phyloP scores from a whole-genome alignment of 768 basidiomycete genomes.

The Erythrobasidium yunnanense region DNA sequence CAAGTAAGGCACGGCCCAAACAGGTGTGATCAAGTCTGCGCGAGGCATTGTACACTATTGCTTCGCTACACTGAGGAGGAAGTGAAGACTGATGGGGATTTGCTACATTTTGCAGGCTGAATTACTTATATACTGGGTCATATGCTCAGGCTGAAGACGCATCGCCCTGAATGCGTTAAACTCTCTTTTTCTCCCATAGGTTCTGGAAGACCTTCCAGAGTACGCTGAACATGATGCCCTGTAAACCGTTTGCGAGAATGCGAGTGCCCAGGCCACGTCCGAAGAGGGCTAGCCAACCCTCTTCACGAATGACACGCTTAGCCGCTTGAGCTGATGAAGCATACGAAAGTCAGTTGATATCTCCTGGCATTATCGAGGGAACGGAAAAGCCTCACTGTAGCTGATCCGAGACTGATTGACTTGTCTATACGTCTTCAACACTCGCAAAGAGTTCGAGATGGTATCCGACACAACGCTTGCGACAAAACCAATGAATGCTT shows the following conservation, averaged over 20 bases:
- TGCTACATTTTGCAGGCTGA: too few relatives aligned
- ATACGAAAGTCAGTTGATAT: background rate
- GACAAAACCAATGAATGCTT: slow-evolving; percentile 81
- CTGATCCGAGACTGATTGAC: slow-evolving; percentile 70
- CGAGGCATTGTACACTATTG: too few relatives aligned
- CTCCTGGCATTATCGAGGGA: background rate
- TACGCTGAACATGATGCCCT: slow-evolving; percentile 80
- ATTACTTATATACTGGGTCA: too few relatives aligned
- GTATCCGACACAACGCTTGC: slow-evolving; percentile 79
- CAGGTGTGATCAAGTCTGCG: too few relatives aligned
- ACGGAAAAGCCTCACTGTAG: slow-evolving; percentile 47
- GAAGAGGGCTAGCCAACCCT: slow-evolving; percentile 59
- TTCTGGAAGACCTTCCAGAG: slow-evolving; percentile 81
- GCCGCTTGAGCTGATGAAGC: background rate
- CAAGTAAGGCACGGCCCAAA: too few relatives aligned
- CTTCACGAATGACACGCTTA: background rate
- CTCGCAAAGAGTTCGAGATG: slow-evolving; percentile 74
- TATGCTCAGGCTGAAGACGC: too few relatives aligned
- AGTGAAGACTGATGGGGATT: too few relatives aligned
- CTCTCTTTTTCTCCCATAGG: slow-evolving; percentile 49
- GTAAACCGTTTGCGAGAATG: slow-evolving; percentile 78
- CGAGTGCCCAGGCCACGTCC: slow-evolving; percentile 83
- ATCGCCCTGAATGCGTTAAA: too few relatives aligned
- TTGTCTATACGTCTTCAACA: slow-evolving; percentile 91
- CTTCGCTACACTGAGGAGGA: too few relatives aligned